These are phyloP conservation scores for Noccaea caerulescens DNA, from an alignment of 345 rosid genomes.

Conservation along the genomic window DNA sequence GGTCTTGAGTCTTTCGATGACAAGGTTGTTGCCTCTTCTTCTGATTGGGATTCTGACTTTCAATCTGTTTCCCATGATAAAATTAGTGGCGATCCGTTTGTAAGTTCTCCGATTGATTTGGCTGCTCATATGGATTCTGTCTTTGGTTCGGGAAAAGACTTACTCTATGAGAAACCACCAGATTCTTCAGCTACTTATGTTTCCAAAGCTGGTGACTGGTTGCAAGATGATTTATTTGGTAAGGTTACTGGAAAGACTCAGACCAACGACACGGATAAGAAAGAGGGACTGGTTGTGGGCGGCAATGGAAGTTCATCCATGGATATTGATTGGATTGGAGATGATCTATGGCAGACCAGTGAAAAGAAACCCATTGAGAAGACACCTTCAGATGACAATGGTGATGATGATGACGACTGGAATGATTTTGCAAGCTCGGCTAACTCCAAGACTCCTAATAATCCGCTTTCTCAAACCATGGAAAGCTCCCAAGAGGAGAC, in stretches of 20 bases:
- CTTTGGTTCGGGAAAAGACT: conserved; percentile 57
- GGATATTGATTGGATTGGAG: conserved; percentile 53
- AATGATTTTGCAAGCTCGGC: conserved; percentile 72
- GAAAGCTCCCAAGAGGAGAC: conserved; percentile 29
- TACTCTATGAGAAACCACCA: conserved; percentile 38
- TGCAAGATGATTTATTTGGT: conserved; percentile 56
- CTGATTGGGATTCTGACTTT: conserved; percentile 59
- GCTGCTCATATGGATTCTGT: conserved; percentile 65
- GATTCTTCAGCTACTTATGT: conserved; percentile 46
- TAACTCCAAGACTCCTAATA: conserved; percentile 45
- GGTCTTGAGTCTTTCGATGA: conserved; percentile 38
- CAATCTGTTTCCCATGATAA: conserved; percentile 50
- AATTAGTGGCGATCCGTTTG: conserved; percentile 48
- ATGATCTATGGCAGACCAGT: conserved; percentile 46
- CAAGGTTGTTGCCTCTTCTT: conserved; percentile 46
- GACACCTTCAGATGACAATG: conserved; percentile 28
- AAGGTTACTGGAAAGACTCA: conserved; percentile 38
- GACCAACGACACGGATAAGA: conserved; percentile 33
- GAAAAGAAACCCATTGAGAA: conserved; percentile 39
- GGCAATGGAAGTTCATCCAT: conserved; percentile 47
- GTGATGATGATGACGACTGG: conserved; percentile 64
- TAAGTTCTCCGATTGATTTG: conserved; percentile 53
- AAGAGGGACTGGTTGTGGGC: conserved; percentile 30
- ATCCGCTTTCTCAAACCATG: conserved; percentile 38
- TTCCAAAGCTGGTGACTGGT: conserved; percentile 52